phyloP scores from a whole-genome alignment of 176 grass and related monocot genomes.

The Eleusine coracana region DNA sequence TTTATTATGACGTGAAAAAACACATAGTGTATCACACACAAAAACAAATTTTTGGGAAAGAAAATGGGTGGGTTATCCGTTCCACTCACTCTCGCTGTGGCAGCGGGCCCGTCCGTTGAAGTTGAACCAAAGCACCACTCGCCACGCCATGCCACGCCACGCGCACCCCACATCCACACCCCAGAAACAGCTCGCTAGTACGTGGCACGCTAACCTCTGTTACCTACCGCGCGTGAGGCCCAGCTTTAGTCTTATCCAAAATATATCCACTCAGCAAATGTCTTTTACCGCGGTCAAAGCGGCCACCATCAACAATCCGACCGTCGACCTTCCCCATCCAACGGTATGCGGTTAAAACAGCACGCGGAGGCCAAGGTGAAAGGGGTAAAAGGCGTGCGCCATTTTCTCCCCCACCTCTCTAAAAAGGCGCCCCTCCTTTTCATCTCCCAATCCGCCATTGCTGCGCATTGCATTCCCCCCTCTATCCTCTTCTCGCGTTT shows the following conservation, averaged over 20 bases:
- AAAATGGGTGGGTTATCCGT: neutral
- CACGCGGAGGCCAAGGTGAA: neutral
- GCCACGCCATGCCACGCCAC: neutral
- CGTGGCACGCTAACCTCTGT: conserved; percentile 29
- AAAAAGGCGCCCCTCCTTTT: conserved; percentile 22
- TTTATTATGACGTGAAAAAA: too few species aligned
- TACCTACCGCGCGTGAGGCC: neutral
- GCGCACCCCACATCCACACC: neutral
- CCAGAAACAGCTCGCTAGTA: neutral
- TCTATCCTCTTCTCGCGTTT: neutral
- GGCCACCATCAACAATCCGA: neutral
- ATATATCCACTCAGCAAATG: conserved; percentile 38
- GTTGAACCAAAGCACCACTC: neutral
- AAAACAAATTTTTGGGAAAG: neutral
- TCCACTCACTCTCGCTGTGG: neutral
- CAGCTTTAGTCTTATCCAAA: conserved; percentile 47
- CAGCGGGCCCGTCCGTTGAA: neutral
- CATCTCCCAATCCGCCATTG: conserved; percentile 38
- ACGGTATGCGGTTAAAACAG: neutral
- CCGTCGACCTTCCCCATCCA: neutral
- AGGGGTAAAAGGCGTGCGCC: conserved; percentile 3
- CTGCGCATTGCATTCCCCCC: neutral
- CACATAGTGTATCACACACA: too few species aligned
- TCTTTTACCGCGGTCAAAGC: conserved; percentile 15
- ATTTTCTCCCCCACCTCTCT: neutral